These are phyloP conservation scores for Termitomyces sp. DNA, from an alignment of 768 basidiomycete genomes.

Conservation along the genomic window DNA sequence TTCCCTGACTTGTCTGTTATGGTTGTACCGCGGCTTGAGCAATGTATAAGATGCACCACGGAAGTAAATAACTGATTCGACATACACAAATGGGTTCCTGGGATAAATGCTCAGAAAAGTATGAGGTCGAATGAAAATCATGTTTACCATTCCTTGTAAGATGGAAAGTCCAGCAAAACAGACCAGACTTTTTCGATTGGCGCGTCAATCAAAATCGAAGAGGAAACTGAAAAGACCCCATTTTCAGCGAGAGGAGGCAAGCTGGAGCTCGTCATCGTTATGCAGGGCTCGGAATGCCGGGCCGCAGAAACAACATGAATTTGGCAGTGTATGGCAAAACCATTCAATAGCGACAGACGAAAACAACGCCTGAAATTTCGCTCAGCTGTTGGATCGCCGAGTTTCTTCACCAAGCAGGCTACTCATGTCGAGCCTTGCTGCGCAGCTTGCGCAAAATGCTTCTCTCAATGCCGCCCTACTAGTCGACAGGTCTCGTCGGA, in stretches of 20 bases:
- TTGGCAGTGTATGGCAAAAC: not conserved
- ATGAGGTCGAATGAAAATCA: not conserved
- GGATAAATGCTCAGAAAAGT: not conserved
- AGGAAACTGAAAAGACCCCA: conserved; percentile 47
- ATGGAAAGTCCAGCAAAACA: conserved; percentile 56
- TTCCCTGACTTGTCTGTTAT: conserved; percentile 39
- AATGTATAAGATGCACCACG: conserved; percentile 3
- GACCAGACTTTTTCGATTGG: conserved; percentile 61
- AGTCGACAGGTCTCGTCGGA: conserved; percentile 61
- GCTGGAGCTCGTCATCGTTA: conserved; percentile 12
- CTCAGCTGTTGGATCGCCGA: not conserved
- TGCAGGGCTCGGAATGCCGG: not conserved
- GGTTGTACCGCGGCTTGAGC: conserved; percentile 46
- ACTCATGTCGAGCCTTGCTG: conserved; percentile 72
- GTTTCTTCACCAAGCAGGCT: not conserved
- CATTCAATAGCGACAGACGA: not conserved
- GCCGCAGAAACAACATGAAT: not conserved
- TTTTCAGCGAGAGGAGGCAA: conserved; percentile 38
- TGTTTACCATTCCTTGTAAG: conserved; percentile 60
- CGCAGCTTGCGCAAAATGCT: conserved; percentile 74
- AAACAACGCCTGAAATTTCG: conserved; percentile 16
- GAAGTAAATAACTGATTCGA: conserved; percentile 3
- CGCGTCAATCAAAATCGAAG: conserved; percentile 57
- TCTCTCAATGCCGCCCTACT: conserved; percentile 80
- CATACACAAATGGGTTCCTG: conserved; percentile 72